Conservation (phyloP, 1,139 yeast species). For the Geotrichum reessii region DNA sequence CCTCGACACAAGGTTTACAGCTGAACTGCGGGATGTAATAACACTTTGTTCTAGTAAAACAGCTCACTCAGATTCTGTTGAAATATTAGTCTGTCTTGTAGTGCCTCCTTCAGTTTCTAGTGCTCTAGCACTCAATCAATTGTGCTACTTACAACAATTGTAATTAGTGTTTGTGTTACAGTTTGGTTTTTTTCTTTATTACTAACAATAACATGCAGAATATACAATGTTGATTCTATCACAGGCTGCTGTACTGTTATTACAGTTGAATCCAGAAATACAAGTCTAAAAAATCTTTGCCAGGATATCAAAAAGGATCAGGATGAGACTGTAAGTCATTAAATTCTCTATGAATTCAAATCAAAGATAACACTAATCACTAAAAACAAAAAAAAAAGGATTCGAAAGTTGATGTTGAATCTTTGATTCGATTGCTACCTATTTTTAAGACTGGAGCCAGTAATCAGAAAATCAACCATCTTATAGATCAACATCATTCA, state of each 20-base stretch:
- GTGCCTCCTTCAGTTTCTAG: neutral
- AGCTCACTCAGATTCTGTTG: conserved; percentile 3
- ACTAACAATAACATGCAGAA: conserved; percentile 1
- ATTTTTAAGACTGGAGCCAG: conserved; percentile 3
- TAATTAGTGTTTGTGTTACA: neutral
- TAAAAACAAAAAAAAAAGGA: neutral
- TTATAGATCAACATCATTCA: conserved; percentile 11
- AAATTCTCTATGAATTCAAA: neutral
- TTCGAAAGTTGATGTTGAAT: conserved; percentile 8
- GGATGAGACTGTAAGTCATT: neutral
- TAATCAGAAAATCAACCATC: conserved; percentile 1
- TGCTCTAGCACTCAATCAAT: neutral
- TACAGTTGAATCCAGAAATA: conserved; percentile 14
- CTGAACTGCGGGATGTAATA: neutral
- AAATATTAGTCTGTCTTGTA: conserved; percentile 11
- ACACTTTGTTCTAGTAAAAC: conserved; percentile 3
- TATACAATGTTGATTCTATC: conserved; percentile 11
- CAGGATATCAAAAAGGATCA: neutral
- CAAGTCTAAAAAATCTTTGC: conserved; percentile 5
- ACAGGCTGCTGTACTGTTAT: conserved; percentile 13
- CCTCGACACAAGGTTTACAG: conserved; percentile 2
- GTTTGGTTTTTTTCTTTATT: neutral
- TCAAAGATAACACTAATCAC: neutral
- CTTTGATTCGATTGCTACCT: conserved; percentile 10
- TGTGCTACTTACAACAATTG: conserved; percentile 14